These are phyloP conservation scores for Inonotus obliquus DNA, from an alignment of 1,284 basidiomycete genomes.

Conservation along the genomic window DNA sequence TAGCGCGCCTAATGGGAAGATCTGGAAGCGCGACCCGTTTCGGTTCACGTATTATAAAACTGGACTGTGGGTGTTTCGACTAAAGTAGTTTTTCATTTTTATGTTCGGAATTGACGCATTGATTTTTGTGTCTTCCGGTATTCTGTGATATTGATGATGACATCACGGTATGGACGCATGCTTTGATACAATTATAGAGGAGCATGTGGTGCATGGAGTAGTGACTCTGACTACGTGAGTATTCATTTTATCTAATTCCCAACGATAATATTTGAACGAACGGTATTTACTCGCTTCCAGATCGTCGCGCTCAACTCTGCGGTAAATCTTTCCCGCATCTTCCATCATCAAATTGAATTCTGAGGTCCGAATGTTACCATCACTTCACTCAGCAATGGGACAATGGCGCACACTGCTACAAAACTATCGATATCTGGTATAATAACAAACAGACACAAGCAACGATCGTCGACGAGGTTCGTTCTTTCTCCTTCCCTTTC, in stretches of 20 bases:
- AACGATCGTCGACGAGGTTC: conserved; percentile 51
- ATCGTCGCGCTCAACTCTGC: conserved; percentile 40
- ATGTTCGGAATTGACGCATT: not conserved
- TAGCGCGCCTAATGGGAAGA: conserved; percentile 26
- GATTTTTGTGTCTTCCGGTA: not conserved
- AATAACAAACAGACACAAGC: conserved; percentile 49
- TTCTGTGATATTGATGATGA: not conserved
- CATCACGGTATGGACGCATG: not conserved
- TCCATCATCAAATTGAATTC: not conserved
- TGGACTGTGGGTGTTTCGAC: conserved; percentile 26
- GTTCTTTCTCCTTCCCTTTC: conserved; percentile 19
- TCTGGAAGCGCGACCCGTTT: conserved; percentile 18
- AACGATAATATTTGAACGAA: not conserved
- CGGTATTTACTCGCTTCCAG: conserved; percentile 25
- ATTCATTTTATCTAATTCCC: not conserved
- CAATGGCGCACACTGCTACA: conserved; percentile 44
- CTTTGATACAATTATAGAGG: conserved; percentile 30
- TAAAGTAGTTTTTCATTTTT: no score
- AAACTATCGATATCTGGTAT: conserved; percentile 50
- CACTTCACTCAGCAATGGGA: conserved; percentile 31
- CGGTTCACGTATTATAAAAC: conserved; percentile 28
- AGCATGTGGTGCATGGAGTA: conserved; percentile 33
- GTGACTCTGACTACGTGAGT: conserved; percentile 32
- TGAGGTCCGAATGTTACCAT: not conserved
- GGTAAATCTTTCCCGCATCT: conserved; percentile 26